These are phyloP conservation scores for Acacia confusa DNA, from an alignment of 306 rosid species.

Conservation along the genomic window DNA sequence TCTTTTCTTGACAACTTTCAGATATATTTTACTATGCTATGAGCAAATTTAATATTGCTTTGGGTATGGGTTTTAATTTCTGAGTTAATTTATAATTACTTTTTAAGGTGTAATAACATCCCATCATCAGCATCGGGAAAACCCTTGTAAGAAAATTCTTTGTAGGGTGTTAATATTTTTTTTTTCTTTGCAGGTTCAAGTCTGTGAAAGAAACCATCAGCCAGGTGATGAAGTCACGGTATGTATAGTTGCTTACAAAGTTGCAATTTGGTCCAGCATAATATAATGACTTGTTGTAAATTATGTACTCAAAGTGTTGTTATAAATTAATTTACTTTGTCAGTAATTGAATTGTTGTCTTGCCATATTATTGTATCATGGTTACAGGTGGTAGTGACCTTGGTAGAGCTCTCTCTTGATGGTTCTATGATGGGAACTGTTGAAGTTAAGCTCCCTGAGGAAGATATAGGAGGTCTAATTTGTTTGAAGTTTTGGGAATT, in stretches of 20 bases:
- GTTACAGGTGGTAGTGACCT: slow-evolving; percentile 64
- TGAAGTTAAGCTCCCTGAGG: slow-evolving; percentile 83
- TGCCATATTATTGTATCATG: slow-evolving; percentile 13
- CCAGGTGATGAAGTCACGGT: slow-evolving; percentile 93
- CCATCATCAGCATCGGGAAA: not conserved
- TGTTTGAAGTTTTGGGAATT: slow-evolving; percentile 91
- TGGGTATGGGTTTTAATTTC: slow-evolving; percentile 9
- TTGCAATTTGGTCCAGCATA: slow-evolving; percentile 17
- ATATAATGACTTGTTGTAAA: not conserved
- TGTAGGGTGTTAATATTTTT: slow-evolving; percentile 16
- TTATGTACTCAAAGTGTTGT: not conserved
- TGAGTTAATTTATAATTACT: not conserved
- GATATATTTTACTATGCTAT: slow-evolving; percentile 5
- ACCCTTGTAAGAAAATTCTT: not conserved
- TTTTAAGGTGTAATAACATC: not conserved
- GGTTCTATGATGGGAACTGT: slow-evolving; percentile 89
- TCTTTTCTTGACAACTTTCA: not conserved
- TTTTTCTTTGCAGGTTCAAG: slow-evolving; percentile 68
- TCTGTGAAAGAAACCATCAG: slow-evolving; percentile 95
- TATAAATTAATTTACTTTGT: not conserved
- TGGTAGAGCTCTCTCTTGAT: slow-evolving; percentile 71
- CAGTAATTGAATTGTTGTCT: slow-evolving; percentile 11
- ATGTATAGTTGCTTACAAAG: slow-evolving; percentile 41
- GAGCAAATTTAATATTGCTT: not conserved
- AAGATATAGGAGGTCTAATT: slow-evolving; percentile 78